phyloP scores from a whole-genome alignment of 1,284 basidiomycete species.

The Cystobasidium slooffiae region DNA sequence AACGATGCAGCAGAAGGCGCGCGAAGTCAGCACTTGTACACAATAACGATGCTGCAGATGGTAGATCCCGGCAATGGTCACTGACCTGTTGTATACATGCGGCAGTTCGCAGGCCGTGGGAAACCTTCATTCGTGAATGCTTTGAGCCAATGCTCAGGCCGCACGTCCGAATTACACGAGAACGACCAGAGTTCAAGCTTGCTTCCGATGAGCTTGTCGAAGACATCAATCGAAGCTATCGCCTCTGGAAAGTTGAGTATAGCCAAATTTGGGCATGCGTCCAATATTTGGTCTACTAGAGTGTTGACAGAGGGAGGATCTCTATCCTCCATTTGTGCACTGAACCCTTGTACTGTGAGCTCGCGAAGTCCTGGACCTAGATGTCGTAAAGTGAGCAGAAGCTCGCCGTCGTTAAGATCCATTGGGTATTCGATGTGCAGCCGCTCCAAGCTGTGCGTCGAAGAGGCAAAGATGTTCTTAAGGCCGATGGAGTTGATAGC shows the following conservation, averaged over 20 bases:
- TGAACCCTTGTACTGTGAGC: conserved; percentile 11
- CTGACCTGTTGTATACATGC: conserved; percentile 21
- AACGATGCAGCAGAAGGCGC: background rate
- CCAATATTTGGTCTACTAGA: conserved; percentile 19
- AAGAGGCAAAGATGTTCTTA: conserved; percentile 2
- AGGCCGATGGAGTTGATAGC: background rate
- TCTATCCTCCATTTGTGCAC: background rate
- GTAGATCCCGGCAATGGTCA: background rate
- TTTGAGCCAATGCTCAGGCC: conserved; percentile 25
- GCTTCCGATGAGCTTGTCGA: background rate
- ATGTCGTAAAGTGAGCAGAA: background rate
- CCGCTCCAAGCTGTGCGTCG: background rate
- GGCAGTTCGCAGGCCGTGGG: conserved; percentile 11
- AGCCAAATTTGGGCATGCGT: conserved; percentile 11
- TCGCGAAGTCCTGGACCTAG: conserved; percentile 1
- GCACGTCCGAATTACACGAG: conserved; percentile 12
- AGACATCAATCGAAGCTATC: background rate
- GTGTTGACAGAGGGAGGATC: background rate
- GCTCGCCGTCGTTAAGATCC: conserved; percentile 21
- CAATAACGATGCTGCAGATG: background rate
- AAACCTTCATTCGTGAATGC: conserved; percentile 11
- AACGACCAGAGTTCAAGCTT: conserved; percentile 31
- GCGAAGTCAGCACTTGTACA: background rate
- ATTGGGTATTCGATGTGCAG: conserved; percentile 23
- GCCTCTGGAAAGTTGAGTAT: conserved; percentile 29